Conservation (phyloP, 2,329 filamentous ascomycete genomes). For the Phialocephala subalpina region DNA sequence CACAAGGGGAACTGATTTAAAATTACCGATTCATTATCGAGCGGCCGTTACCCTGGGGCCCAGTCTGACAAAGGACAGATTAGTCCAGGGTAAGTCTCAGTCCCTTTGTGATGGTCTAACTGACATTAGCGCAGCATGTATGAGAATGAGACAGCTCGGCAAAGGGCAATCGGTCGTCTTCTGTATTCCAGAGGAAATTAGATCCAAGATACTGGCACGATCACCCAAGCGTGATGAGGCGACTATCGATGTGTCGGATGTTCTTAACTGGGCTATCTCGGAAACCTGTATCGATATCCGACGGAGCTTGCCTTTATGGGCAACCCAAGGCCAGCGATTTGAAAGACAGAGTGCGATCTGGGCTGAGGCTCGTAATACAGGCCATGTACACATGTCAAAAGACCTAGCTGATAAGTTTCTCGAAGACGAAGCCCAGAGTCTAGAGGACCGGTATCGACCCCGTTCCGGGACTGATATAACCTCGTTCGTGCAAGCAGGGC, state of each 20-base stretch:
- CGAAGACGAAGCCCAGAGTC: constrained; percentile 60
- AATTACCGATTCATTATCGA: constrained; percentile 62
- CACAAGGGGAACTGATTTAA: constrained; percentile 74
- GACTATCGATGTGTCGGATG: constrained; percentile 57
- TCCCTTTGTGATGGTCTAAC: background rate
- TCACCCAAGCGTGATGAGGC: constrained; percentile 18
- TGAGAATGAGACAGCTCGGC: constrained; percentile 74
- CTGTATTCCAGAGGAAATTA: constrained; percentile 65
- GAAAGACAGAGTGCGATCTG: constrained; percentile 42
- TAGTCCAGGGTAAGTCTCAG: constrained; percentile 69
- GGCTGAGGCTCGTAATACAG: constrained; percentile 1
- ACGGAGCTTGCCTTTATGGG: constrained; percentile 65
- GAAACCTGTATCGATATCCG: constrained; percentile 61
- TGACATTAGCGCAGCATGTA: constrained; percentile 60
- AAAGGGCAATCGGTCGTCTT: constrained; percentile 72
- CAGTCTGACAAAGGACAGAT: constrained; percentile 70
- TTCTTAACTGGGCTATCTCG: constrained; percentile 65
- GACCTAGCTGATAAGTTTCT: constrained; percentile 38
- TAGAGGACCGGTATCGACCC: constrained; percentile 58
- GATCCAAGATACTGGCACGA: constrained; percentile 55
- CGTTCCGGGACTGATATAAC: background rate
- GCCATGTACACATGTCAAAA: constrained; percentile 4
- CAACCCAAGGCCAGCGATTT: constrained; percentile 62
- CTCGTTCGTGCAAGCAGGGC: background rate
- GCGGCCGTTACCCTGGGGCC: constrained; percentile 75